phyloP scores from a whole-genome alignment of 2,329 filamentous ascomycete genomes.

The Tolypocladium paradoxum region DNA sequence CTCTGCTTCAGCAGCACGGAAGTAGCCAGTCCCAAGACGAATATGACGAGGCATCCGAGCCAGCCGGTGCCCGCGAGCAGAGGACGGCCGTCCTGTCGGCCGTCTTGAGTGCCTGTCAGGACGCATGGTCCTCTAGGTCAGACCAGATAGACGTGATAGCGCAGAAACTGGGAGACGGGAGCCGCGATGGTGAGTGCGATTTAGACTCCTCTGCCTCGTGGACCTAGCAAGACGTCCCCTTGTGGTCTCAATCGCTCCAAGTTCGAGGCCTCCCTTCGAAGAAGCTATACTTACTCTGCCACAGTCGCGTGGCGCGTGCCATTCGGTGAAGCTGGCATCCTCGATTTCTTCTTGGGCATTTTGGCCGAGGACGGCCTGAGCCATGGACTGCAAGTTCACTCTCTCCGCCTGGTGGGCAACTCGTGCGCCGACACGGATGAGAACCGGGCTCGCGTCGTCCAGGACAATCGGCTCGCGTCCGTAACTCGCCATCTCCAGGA shows the following conservation, averaged over 20 bases:
- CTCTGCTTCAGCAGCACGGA: conserved; percentile 23
- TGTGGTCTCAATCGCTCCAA: not conserved
- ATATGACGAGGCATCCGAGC: conserved; percentile 15
- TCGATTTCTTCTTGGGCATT: conserved; percentile 43
- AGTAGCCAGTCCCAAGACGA: conserved; percentile 14
- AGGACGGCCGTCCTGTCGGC: conserved; percentile 22
- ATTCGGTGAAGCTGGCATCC: conserved; percentile 45
- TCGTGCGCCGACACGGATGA: conserved; percentile 53
- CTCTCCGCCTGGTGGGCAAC: conserved; percentile 49
- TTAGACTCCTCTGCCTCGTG: not conserved
- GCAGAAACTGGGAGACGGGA: conserved; percentile 43
- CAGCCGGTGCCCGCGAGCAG: conserved; percentile 9
- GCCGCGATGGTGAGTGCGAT: conserved; percentile 39
- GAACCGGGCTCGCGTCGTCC: conserved; percentile 45
- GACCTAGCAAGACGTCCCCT: not conserved
- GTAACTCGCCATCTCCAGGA: conserved; percentile 38
- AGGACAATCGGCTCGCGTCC: conserved; percentile 32
- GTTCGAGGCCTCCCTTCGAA: not conserved
- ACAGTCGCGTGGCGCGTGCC: conserved; percentile 46
- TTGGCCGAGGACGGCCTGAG: conserved; percentile 27
- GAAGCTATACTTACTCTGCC: not conserved
- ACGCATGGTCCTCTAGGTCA: conserved; percentile 29
- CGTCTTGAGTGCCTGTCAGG: conserved; percentile 26
- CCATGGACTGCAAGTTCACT: conserved; percentile 38
- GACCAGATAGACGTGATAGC: conserved; percentile 34